Base-by-base conservation (phyloP, 306 rosid genomes). In the Astragalus membranaceus region DNA sequence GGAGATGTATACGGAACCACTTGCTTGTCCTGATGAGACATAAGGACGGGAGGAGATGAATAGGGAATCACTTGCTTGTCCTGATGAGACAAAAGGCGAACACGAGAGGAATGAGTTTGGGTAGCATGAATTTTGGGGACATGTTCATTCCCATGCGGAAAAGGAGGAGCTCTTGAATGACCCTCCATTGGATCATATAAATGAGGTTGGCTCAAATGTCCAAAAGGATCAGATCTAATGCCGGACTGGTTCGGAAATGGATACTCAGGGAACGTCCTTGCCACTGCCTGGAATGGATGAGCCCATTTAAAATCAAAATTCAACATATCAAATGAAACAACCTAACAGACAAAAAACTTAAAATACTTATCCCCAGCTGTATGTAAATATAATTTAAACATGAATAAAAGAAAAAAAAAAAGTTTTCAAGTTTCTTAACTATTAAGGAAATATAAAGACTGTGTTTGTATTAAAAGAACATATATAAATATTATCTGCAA, bases 241-340 rank as follows among this genome's bases (percentile, higher is more conserved):
- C 71, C 71, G 49, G 96, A 8, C 60, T 76, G 86, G 64, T 79
- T 93, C 39, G 85, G 95, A 79, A 85, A 95, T 30, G 88, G 72
- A 79, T 87, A 89, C 63, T 95, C 96, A 32, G 82, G 92, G 56
- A 87, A 78, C 58, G 81, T 76, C 80, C 96, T 95, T 43, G 86
- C 14, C 33, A 85, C 43, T 69, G 80, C 92, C 99, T 95, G 91
- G 75, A 82, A 83, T 52, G 29, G 62, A 20, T 20, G 23, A 85
- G 64, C 63, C 62, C 75, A 69, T 32, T 65, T 72, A 46, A 73
- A 75, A 76, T 85, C 72, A 82, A 67, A 65, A 71, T 20, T 85
- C 72, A 82, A 67, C 62, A 71, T 54, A 37, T 76, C 72, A 74
- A 74, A 59, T 68, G 32, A 72, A 81, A 35, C 71, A 41, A 74